A percentile compares a stretch with the other conserved stretches of the same genome.
Evolutionary conservation across 2,329 filamentous ascomycete genomes (phyloP).

Genomic region (Fusarium sterilihyphosum): DNA sequence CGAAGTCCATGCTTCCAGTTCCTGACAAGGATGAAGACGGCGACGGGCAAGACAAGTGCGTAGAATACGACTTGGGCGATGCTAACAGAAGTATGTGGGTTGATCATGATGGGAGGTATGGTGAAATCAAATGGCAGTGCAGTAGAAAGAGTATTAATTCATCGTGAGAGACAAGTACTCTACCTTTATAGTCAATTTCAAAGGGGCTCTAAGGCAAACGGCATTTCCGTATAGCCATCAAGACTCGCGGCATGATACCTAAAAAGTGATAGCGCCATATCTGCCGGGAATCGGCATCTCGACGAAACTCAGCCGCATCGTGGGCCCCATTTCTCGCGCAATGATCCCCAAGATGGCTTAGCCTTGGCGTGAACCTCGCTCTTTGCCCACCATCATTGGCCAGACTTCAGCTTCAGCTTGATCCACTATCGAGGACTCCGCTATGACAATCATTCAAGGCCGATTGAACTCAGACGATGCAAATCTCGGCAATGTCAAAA

Average conservation of each 20-base stretch:
- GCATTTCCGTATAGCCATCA: background rate
- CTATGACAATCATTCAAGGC: background rate
- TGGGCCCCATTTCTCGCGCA: background rate
- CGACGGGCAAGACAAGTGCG: background rate
- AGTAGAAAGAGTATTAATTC: too few species aligned
- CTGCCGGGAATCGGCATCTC: background rate
- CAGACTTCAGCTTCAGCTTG: fast-evolving
- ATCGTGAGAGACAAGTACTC: fast-evolving
- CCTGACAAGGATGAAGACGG: background rate
- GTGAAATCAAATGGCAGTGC: fast-evolving
- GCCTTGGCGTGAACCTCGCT: background rate
- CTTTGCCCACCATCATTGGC: too few species aligned
- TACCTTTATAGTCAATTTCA: background rate
- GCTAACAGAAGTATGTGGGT: background rate
- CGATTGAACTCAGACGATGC: background rate
- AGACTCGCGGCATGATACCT: background rate
- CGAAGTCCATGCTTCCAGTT: background rate
- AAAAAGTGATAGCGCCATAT: background rate
- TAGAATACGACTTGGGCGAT: background rate
- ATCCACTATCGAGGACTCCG: background rate
- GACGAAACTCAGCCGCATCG: background rate
- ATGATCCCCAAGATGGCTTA: background rate
- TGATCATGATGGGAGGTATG: background rate
- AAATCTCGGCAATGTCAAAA: background rate
- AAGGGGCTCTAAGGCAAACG: background rate